Percentiles rank a stretch among this genome's conserved stretches.
phyloP scores from a whole-genome alignment of 495 filamentous ascomycete genomes.

The Hypoxylon perforatum region DNA sequence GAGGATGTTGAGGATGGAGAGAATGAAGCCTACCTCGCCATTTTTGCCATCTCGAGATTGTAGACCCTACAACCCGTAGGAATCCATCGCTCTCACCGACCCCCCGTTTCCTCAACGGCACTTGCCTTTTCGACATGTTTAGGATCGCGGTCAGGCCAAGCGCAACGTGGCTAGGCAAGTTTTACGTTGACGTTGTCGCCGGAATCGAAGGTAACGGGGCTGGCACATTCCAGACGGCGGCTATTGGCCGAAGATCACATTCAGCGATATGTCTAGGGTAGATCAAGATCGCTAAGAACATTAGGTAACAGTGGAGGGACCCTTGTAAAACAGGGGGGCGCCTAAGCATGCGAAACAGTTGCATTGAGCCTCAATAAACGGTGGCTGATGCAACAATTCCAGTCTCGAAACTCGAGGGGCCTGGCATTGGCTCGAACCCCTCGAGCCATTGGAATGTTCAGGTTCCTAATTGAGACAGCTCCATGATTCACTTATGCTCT shows the following conservation, averaged over 20 bases:
- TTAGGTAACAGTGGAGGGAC: constrained; percentile 8
- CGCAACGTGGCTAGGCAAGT: constrained; percentile 22
- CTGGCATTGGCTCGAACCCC: constrained; percentile 16
- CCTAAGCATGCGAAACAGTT: constrained; percentile 25
- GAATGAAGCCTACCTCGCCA: constrained; percentile 21
- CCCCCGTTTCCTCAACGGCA: constrained; percentile 9
- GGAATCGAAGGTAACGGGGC: constrained; percentile 9
- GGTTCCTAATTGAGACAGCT: constrained; percentile 8
- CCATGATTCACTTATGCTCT: not conserved
- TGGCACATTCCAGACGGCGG: constrained; percentile 36
- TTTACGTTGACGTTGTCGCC: constrained; percentile 20
- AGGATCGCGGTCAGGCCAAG: constrained; percentile 9
- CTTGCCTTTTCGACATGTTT: constrained; percentile 23
- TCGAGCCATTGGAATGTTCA: constrained; percentile 29
- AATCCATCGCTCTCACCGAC: constrained; percentile 3
- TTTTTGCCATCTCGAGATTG: constrained; percentile 3
- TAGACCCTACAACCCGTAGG: not conserved
- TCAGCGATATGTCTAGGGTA: too few species aligned
- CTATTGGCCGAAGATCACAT: constrained; percentile 14
- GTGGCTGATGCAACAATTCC: constrained; percentile 42
- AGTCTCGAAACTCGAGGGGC: constrained; percentile 22
- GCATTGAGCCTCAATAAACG: constrained; percentile 37
- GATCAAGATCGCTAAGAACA: constrained; percentile 10
- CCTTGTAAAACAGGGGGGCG: constrained; percentile 39
- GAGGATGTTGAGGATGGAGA: constrained; percentile 21